Base-by-base conservation (phyloP, 2,329 filamentous ascomycete genomes). In the Microsporum ferrugineum region DNA sequence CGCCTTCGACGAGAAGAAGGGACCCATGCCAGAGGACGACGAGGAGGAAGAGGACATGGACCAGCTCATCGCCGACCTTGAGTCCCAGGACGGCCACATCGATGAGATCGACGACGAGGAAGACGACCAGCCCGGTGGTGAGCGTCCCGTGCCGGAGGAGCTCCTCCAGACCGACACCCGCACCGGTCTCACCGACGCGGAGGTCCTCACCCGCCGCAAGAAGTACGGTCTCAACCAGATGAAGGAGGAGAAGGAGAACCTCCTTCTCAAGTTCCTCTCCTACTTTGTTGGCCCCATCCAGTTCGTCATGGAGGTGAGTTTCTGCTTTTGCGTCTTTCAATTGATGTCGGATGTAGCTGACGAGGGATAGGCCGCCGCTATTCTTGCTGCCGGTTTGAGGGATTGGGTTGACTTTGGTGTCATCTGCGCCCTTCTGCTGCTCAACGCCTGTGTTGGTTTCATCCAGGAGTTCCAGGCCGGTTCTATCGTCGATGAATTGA, bases 381-480 rank as follows among this genome's bases (percentile, higher is more conserved):
- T 91, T 70, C 82, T 95, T 62, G 89, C 90, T 72, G 88, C 87
- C 64, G 88, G 88, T 84, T 84, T 95, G 47, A 76, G 88, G 75
- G 88, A 94, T 70, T 95, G 90, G 90, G 88, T 95, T 66, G 90
- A 95, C 79, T 92, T 95, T 71, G 90, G 89, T 80, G 89, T 95
- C 71, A 95, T 95, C 68, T 90, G 87, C 75, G 89, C 79, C 71
- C 81, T 95, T 58, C 82, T 95, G 7, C 73, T 95, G 66, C 87
- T 95, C 66, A 95, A 95, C 78, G 90, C 90, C 47, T 78, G 77
- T 65, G 90, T 95, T 65, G 89, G 90, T 77, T 95, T 95, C 76
- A 79, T 91, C 63, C 90, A 95, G 75, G 90, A 95, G 77, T 95
- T 82, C 76, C 89, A 95, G 76, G 90, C 90, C 64, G 90, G 88